A percentile compares a stretch with the other conserved stretches of the same genome.
Conservation (phyloP, 495 filamentous ascomycete species). For the Xylaria flabelliformis region DNA sequence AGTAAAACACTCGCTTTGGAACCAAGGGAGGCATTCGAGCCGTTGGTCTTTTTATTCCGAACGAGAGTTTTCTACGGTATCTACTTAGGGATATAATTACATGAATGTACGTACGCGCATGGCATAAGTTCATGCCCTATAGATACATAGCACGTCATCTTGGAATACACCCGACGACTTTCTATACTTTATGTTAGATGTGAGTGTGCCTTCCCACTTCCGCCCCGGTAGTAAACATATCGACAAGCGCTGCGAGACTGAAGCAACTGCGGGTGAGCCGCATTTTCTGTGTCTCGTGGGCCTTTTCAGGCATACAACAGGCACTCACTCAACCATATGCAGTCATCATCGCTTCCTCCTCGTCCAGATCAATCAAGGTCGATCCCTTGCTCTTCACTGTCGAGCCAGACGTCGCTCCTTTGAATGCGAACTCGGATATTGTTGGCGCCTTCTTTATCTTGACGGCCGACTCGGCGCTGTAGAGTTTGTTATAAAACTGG, state of each 20-base stretch:
- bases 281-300: not conserved
- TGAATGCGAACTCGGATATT: constrained; percentile 40
- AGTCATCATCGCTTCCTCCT: constrained; percentile 47
- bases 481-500: constrained; percentile 81
- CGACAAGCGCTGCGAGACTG: not conserved
- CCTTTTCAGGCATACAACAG: not conserved
- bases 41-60: not conserved
- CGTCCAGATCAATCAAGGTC: constrained; percentile 37
- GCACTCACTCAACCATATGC: constrained; percentile 43
- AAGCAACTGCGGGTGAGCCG: not conserved
- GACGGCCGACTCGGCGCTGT: constrained; percentile 59
- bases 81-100: not conserved
- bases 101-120: not conserved
- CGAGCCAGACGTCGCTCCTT: constrained; percentile 23
- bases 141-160: not conserved
- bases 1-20: not conserved
- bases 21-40: not conserved
- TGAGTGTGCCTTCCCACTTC: not conserved
- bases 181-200: not conserved
- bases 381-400: constrained; percentile 21
- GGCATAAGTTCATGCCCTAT: not conserved
- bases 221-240: not conserved
- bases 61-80: not conserved
- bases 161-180: not conserved
- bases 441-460: constrained; percentile 36